These are phyloP conservation scores for Glebionis coronaria DNA, from an alignment of 129 eudicot genomes.

Conservation along the genomic window DNA sequence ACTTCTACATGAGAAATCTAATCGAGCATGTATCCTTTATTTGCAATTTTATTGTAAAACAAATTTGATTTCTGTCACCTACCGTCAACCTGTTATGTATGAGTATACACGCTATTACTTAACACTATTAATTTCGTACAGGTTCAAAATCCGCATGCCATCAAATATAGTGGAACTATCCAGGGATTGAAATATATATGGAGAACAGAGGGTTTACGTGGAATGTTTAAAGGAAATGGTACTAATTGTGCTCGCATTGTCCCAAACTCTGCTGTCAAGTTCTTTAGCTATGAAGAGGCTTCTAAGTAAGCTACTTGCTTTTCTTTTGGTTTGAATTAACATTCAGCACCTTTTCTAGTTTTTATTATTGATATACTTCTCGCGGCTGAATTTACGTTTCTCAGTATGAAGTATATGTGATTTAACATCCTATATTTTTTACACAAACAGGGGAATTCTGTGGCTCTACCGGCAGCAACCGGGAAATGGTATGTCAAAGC, in stretches of 20 bases:
- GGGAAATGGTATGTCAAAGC: constrained; percentile 65
- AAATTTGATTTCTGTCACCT: neutral
- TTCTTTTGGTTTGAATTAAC: neutral
- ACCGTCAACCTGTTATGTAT: neutral
- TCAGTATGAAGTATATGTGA: neutral
- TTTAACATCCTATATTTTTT: constrained; percentile 1
- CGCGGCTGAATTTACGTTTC: too few species aligned
- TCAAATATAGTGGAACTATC: constrained; percentile 86
- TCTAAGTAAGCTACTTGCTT: constrained; percentile 55
- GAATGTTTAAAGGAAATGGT: constrained; percentile 97
- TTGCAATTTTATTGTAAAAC: neutral
- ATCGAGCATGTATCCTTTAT: too few species aligned
- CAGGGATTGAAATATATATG: constrained; percentile 94
- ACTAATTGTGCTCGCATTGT: constrained; percentile 98
- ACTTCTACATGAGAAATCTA: too few species aligned
- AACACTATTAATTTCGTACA: constrained; percentile 24
- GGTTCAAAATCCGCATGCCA: constrained; percentile 94
- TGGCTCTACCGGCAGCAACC: constrained; percentile 75
- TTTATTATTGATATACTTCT: too few species aligned
- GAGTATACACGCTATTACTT: neutral
- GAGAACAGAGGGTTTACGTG: constrained; percentile 94
- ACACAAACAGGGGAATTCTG: constrained; percentile 64
- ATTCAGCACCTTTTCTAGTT: too few species aligned
- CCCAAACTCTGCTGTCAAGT: constrained; percentile 96
- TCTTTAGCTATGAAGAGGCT: constrained; percentile 98